A percentile compares a stretch with the other conserved stretches of the same genome.
Evolutionary conservation across 352 stramenopile genomes (phyloP).

Genomic region (Globisporangium acanthophoron): DNA sequence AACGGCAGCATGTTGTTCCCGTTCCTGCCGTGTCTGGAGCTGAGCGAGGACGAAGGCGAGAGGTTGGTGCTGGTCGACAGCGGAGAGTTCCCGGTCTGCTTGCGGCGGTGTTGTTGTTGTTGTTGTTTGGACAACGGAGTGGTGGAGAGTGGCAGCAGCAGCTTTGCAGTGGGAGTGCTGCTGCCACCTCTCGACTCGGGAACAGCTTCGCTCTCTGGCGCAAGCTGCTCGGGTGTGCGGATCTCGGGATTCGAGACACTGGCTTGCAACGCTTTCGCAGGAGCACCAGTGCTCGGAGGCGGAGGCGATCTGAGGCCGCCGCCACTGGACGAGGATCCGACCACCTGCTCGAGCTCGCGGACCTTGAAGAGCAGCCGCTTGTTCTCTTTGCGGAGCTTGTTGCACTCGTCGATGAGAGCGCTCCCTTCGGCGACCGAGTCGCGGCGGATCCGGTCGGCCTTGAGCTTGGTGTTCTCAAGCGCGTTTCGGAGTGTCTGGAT

Average conservation of each 20-base stretch:
- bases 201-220: slow-evolving; percentile 11
- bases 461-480: slow-evolving; percentile 63
- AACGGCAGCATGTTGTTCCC: slow-evolving; percentile 41
- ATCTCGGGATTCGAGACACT: slow-evolving; percentile 35
- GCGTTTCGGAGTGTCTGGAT: slow-evolving; percentile 56
- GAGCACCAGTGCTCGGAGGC: neutral
- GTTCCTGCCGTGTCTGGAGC: slow-evolving; percentile 4
- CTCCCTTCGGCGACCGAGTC: slow-evolving; percentile 75
- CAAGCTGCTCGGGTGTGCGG: slow-evolving; percentile 13
- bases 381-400: slow-evolving; percentile 69
- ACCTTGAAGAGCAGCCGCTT: slow-evolving; percentile 59
- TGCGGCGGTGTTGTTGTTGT: slow-evolving; percentile 13
- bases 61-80: neutral
- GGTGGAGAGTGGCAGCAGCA: slow-evolving; percentile 21
- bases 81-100: neutral
- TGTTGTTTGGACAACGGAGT: slow-evolving; percentile 23
- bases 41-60: slow-evolving; percentile 2
- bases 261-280: slow-evolving; percentile 13
- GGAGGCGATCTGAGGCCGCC: slow-evolving; percentile 11
- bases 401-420: slow-evolving; percentile 78
- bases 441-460: slow-evolving; percentile 57
- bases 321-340: slow-evolving; percentile 4
- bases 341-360: slow-evolving; percentile 50
- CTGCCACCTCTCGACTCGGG: slow-evolving; percentile 2
- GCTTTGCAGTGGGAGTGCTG: slow-evolving; percentile 8